These are phyloP conservation scores for Boletus pseudopeckii DNA, from an alignment of 768 basidiomycete species.

Conservation along the genomic window DNA sequence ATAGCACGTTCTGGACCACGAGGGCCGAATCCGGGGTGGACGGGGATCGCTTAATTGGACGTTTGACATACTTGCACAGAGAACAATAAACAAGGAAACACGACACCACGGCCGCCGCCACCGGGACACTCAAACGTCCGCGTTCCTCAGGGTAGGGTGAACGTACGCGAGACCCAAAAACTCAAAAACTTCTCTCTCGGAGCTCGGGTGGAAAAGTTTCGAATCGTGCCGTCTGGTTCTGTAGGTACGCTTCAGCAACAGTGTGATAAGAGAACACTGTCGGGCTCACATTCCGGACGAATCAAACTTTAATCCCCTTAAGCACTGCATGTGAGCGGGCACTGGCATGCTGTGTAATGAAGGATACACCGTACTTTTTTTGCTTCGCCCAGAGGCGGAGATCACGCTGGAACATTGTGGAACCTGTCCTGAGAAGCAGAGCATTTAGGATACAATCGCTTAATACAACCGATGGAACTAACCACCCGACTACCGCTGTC, in stretches of 20 bases:
- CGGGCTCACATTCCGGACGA: slow-evolving; percentile 69
- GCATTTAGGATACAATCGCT: not conserved
- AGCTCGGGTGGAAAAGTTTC: slow-evolving; percentile 53
- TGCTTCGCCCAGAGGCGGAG: slow-evolving; percentile 71
- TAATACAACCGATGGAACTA: slow-evolving; percentile 5
- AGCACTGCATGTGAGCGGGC: slow-evolving; percentile 1
- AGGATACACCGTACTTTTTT: slow-evolving; percentile 39
- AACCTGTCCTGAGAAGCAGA: slow-evolving; percentile 62
- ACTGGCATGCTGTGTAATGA: not conserved
- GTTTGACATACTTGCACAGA: not conserved
- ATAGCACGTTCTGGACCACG: not conserved
- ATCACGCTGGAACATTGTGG: slow-evolving; percentile 87
- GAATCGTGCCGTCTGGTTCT: slow-evolving; percentile 61
- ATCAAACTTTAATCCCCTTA: slow-evolving; percentile 79
- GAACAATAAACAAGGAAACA: not conserved
- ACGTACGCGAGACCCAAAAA: slow-evolving; percentile 68
- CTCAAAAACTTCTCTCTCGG: slow-evolving; percentile 71
- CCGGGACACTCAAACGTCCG: slow-evolving; percentile 44
- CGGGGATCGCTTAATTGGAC: not conserved
- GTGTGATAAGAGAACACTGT: not conserved
- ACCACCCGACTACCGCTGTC: slow-evolving; percentile 91
- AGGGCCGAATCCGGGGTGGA: not conserved
- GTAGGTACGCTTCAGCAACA: not conserved
- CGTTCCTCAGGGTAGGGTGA: slow-evolving; percentile 69
- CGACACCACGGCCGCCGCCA: slow-evolving; percentile 7